Evolutionary conservation across 2,329 filamentous ascomycete species (phyloP), one percentile per base, ranked within the genome.

Genomic region (Emmonsiellopsis sp.): DNA sequence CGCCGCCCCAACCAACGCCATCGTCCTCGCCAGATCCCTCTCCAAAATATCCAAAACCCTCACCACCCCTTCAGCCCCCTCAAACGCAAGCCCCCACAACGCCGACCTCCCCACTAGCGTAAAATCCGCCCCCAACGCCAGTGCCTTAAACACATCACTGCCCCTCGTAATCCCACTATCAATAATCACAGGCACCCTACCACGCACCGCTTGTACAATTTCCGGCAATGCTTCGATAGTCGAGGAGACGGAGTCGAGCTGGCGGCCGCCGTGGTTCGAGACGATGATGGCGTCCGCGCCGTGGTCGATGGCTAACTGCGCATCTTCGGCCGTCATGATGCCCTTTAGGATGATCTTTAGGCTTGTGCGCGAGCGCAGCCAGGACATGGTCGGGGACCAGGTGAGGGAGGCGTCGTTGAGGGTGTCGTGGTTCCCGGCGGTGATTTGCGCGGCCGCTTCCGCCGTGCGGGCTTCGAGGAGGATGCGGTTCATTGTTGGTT

Each of bases 361-460:
- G 4, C 32, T 49, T 8, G 47, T 40, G n/a, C 14, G 39, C 6
- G 47, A 49, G 21, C 47, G 36, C 11, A 49, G 36, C 47, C 34
- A 49, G 3, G 47, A 32, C 17, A 49, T 49, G 17, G 47, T 49
- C 11, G 39, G 8, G 31, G 36, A 49, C 47, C 47, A 49, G 10
- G 47, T 49, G 17, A 49, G 47, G 5, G 47, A 49, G 39, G 47
- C 34, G 11, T 49, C 47, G 21, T 49, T 49, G 0, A 82, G 79
- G 1, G 82, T 81, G 53, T 79, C 73, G 80, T 83, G 87, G 52
- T 82, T 63, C 58, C 76, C 67, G 57, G 75, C 74, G 56, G 87
- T 63, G 42, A 79, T 68, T 32, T 71, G 68, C 10, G 87, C 64
- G 42, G 87, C 74, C 2, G 80, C 74, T 84, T 83, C 86, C 0